phyloP scores from a whole-genome alignment of 805 yeast species.

The Spathaspora boniae region DNA sequence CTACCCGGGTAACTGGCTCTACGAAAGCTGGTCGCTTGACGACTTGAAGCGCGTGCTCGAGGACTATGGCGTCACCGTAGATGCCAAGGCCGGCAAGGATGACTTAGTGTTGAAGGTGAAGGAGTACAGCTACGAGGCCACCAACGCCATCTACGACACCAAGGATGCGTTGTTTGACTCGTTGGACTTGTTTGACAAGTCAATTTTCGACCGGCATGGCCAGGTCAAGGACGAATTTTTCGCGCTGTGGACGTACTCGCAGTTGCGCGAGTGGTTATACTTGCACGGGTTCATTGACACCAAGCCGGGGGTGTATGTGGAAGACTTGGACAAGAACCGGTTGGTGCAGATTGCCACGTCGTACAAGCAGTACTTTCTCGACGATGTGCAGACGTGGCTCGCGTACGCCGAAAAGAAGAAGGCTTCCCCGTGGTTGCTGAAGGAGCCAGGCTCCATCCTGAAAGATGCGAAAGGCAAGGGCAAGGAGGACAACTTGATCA shows the following conservation, averaged over 20 bases:
- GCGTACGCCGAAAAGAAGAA: slow-evolving; percentile 19
- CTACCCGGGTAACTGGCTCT: slow-evolving; percentile 52
- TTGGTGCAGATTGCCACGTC: slow-evolving; percentile 31
- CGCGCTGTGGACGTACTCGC: slow-evolving; percentile 51
- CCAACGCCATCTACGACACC: slow-evolving; percentile 23
- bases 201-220: slow-evolving; percentile 37
- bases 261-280: slow-evolving; percentile 53
- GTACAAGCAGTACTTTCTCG: slow-evolving; percentile 29
- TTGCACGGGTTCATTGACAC: slow-evolving; percentile 29
- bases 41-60: slow-evolving; percentile 50
- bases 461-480: slow-evolving; percentile 28
- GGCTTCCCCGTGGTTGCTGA: slow-evolving; percentile 32
- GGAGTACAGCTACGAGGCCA: slow-evolving; percentile 42
- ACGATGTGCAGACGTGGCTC: slow-evolving; percentile 39
- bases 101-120: slow-evolving; percentile 45
- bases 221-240: slow-evolving; percentile 42
- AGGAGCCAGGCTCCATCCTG: slow-evolving; percentile 16
- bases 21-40: slow-evolving; percentile 49
- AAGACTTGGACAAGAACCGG: slow-evolving; percentile 32
- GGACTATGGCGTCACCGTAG: slow-evolving; percentile 35
- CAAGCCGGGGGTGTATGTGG: slow-evolving; percentile 29
- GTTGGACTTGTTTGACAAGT: slow-evolving; percentile 32
- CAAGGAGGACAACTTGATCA: slow-evolving; percentile 7
- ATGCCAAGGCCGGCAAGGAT: slow-evolving; percentile 39
- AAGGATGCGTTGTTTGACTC: slow-evolving; percentile 40